These are phyloP conservation scores for Umbellularia californica DNA, from an alignment of 164 flowering plant species.

Conservation along the genomic window DNA sequence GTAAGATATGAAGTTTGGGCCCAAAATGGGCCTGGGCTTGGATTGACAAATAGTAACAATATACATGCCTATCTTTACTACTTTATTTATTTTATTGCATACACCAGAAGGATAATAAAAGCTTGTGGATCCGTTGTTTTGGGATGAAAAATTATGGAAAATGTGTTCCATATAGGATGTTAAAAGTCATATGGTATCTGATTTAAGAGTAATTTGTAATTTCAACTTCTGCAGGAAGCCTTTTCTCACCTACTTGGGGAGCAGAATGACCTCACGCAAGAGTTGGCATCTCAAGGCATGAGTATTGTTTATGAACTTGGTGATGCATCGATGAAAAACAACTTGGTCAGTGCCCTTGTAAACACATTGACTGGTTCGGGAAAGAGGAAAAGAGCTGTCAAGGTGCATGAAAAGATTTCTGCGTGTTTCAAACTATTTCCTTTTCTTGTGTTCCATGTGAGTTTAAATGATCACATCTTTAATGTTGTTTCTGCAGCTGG, in stretches of 20 bases:
- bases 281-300: slow-evolving; percentile 98
- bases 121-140: background rate
- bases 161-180: background rate
- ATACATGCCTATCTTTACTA: background rate
- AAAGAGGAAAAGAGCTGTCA: slow-evolving; percentile 93
- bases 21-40: too few relatives aligned
- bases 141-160: background rate
- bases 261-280: slow-evolving; percentile 94
- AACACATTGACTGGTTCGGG: slow-evolving; percentile 87
- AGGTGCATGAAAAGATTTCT: slow-evolving; percentile 38
- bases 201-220: background rate
- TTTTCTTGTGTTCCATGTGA: background rate
- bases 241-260: slow-evolving; percentile 92
- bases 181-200: background rate
- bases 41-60: too few relatives aligned
- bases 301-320: slow-evolving; percentile 98
- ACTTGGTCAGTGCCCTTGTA: slow-evolving; percentile 89
- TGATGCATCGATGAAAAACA: slow-evolving; percentile 77
- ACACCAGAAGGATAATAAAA: background rate
- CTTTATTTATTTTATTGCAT: background rate
- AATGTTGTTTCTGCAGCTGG: slow-evolving; percentile 42
- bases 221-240: slow-evolving; percentile 66
- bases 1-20: too few relatives aligned
- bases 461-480: background rate
- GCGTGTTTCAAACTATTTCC: background rate